Base-by-base conservation (phyloP, 2,329 filamentous ascomycete genomes). In the Neoscytalidium dimidiatum region DNA sequence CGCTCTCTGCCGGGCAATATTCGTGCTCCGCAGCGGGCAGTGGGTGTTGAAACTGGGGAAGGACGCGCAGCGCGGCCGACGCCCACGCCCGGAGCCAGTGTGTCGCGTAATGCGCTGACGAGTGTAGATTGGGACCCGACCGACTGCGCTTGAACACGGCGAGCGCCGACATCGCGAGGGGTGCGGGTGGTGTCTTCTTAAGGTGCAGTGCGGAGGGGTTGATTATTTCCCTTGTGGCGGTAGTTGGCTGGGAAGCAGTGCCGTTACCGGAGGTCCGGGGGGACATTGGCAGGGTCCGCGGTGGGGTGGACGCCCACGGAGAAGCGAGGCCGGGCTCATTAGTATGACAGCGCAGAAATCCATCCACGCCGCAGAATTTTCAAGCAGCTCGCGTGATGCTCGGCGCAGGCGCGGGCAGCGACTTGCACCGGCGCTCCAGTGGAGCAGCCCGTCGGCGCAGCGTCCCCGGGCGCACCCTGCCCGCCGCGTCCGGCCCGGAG, bases 111-210 rank as follows among this genome's bases (percentile, higher is more conserved):
- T 65, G 26, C 51, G 62, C 62, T 64, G 62, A 64, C 62, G 41
- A 48, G 38, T 61, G 46, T 68, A 80, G 79, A 80, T 69, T 80
- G 79, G 79, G 81, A 84, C 72, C 81, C 81, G 67, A 83, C 81
- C 23, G 75, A 81, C 72, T 73, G 71, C 56, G 71, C 72, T 62
- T 78, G 69, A 69, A 41, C 9, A 38, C 29, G n/a, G 44, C 13
- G 62, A 28, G 41, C 43, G 46, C 58, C 43, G 58, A 62, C 46
- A 41, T 60, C 56, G 58, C 58, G 58, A 26, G 48, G 61, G 44
- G 26, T 35, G 11, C 2, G 5, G 35, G 23, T 17, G 48, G 46
- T 19, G 35, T 26, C 31, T 48, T 41, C 7, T 23, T 35, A 44
- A 41, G 23, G 38, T 6, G 38, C 9, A 29, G 19, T 26, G 58